Evolutionary conservation across 2,329 filamentous ascomycete species (phyloP).

Genomic region (Aspergillus alliaceus): DNA sequence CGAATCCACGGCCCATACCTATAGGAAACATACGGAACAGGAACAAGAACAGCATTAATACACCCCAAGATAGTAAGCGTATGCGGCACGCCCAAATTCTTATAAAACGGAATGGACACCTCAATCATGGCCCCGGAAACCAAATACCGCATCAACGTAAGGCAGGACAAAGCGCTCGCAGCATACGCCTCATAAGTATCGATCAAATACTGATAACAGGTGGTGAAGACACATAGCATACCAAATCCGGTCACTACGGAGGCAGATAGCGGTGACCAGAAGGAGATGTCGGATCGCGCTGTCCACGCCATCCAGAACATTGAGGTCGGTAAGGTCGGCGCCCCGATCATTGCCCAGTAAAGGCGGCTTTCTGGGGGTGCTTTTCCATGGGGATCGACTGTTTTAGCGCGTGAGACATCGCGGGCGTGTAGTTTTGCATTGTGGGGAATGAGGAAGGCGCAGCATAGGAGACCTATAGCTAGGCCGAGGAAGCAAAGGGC

Average conservation of each 20-base stretch:
- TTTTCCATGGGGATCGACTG: neutral
- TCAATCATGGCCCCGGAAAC: slow-evolving; percentile 41
- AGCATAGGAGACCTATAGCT: slow-evolving; percentile 34
- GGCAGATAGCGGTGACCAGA: slow-evolving; percentile 53
- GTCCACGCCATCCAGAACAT: slow-evolving; percentile 64
- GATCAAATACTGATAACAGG: slow-evolving; percentile 58
- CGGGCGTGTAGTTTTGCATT: neutral
- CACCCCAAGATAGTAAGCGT: slow-evolving; percentile 44
- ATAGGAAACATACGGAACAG: slow-evolving; percentile 42
- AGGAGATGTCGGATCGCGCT: slow-evolving; percentile 15
- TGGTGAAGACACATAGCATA: slow-evolving; percentile 52
- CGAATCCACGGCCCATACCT: slow-evolving; percentile 21
- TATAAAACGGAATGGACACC: slow-evolving; percentile 40
- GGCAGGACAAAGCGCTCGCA: slow-evolving; percentile 48
- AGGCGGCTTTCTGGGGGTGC: slow-evolving; percentile 54
- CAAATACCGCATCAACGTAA: slow-evolving; percentile 46
- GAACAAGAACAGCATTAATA: slow-evolving; percentile 41
- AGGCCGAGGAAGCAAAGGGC: slow-evolving; percentile 54
- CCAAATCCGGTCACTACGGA: slow-evolving; percentile 54
- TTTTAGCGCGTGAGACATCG: neutral
- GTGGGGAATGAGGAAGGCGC: neutral
- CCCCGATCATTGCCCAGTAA: slow-evolving; percentile 55
- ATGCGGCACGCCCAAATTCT: slow-evolving; percentile 44
- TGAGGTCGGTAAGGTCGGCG: slow-evolving; percentile 51
- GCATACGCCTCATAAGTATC: slow-evolving; percentile 57